Evolutionary conservation across 2,329 filamentous ascomycete species (phyloP).

Genomic region (Dactylonectria macrodidyma): DNA sequence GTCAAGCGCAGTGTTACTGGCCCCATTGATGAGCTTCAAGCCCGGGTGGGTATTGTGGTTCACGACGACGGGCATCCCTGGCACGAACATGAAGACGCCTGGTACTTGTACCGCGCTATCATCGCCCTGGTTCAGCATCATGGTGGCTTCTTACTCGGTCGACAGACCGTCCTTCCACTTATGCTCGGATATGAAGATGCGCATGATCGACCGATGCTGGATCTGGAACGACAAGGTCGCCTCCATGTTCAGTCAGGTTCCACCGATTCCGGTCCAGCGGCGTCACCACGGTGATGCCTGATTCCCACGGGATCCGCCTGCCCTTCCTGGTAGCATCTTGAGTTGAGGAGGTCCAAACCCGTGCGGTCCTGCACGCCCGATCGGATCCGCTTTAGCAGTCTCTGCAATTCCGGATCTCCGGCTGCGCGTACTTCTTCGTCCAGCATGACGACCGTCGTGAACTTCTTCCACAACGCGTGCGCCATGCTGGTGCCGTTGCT

Average conservation of each 20-base stretch:
- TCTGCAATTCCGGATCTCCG: too few relatives aligned
- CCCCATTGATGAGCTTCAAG: conserved; percentile 14
- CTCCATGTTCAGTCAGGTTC: conserved; percentile 5
- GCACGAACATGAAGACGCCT: too few relatives aligned
- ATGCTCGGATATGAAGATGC: background rate
- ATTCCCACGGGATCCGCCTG: background rate
- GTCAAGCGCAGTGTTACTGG: conserved; percentile 4
- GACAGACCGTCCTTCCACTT: background rate
- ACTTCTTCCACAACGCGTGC: conserved; percentile 27
- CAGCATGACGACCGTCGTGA: conserved; percentile 30
- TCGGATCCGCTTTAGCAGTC: background rate
- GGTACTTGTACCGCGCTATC: too few relatives aligned
- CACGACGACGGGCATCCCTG: conserved; percentile 17
- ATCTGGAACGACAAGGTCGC: too few relatives aligned
- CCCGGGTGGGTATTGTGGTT: conserved; percentile 20
- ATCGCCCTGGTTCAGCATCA: too few relatives aligned
- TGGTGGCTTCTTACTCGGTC: too few relatives aligned
- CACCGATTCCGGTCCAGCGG: conserved; percentile 3
- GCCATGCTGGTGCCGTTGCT: conserved; percentile 29
- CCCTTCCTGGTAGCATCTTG: background rate
- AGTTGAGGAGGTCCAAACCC: background rate
- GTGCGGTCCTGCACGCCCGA: background rate
- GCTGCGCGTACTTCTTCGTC: background rate
- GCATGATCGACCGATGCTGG: background rate
- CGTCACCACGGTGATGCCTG: conserved; percentile 9